These are phyloP conservation scores for Atalantia buxifolia DNA, from an alignment of 345 rosid genomes.

Conservation along the genomic window DNA sequence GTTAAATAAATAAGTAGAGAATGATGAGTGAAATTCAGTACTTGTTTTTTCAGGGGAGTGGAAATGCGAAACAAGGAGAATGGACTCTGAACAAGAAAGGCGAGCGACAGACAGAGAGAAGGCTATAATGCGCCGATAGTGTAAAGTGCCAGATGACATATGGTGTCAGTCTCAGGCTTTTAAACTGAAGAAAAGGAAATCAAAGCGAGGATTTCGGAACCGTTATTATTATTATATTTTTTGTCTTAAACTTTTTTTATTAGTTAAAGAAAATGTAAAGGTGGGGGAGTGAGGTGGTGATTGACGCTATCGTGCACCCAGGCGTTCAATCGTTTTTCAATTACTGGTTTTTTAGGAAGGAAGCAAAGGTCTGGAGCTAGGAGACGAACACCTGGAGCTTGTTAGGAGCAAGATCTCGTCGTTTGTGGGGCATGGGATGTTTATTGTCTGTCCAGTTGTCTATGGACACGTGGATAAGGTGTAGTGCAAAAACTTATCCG, in stretches of 20 bases:
- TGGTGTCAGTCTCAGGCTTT: not conserved
- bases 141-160: not conserved
- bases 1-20: not conserved
- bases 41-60: not conserved
- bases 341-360: not conserved
- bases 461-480: not conserved
- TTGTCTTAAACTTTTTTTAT: not conserved
- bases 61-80: not conserved
- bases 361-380: not conserved
- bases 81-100: not conserved
- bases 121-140: slow-evolving; percentile 24
- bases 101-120: not conserved
- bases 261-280: not conserved
- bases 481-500: too few species aligned
- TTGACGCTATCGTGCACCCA: slow-evolving; percentile 22
- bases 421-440: not conserved
- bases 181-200: slow-evolving; percentile 14
- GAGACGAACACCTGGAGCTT: slow-evolving; percentile 17
- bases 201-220: slow-evolving; percentile 18
- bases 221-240: not conserved
- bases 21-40: not conserved
- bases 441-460: not conserved
- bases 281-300: not conserved
- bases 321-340: not conserved
- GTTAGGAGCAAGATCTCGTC: not conserved